A percentile compares a stretch with the other conserved stretches of the same genome.
Conservation (phyloP, 73 alveolate species). For the Uronychia setigera region DNA sequence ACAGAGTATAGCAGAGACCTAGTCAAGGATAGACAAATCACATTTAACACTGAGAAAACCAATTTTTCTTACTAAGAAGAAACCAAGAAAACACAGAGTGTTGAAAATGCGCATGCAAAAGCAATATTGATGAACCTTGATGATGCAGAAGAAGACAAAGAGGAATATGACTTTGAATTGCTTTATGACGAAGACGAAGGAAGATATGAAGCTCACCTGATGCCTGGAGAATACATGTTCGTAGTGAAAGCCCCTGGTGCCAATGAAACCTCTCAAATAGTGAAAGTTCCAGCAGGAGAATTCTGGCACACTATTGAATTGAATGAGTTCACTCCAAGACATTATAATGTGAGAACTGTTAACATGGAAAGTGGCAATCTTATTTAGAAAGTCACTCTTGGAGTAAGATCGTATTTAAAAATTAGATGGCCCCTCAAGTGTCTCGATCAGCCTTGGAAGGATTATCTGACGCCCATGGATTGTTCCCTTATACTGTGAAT, state of each 20-base stretch:
- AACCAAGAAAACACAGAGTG: not conserved
- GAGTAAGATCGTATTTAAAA: not conserved
- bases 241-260: not conserved
- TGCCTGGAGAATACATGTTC: conserved; percentile 4
- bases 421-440: not conserved
- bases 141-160: not conserved
- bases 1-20: no score
- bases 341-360: not conserved
- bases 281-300: not conserved
- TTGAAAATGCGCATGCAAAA: not conserved
- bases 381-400: not conserved
- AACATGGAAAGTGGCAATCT: not conserved
- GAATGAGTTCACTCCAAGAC: not conserved
- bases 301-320: not conserved
- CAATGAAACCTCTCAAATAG: not conserved
- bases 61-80: not conserved
- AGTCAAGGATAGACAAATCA: not conserved
- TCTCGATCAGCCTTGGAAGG: not conserved
- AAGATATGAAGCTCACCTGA: not conserved
- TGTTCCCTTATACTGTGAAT: not conserved
- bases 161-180: conserved; percentile 6
- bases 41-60: not conserved
- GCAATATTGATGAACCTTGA: not conserved
- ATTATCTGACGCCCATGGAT: not conserved
- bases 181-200: not conserved